Evolutionary conservation across 2,329 filamentous ascomycete species (phyloP), one percentile per base, ranked within the genome.

Genomic region (Dactylellina leptospora): DNA sequence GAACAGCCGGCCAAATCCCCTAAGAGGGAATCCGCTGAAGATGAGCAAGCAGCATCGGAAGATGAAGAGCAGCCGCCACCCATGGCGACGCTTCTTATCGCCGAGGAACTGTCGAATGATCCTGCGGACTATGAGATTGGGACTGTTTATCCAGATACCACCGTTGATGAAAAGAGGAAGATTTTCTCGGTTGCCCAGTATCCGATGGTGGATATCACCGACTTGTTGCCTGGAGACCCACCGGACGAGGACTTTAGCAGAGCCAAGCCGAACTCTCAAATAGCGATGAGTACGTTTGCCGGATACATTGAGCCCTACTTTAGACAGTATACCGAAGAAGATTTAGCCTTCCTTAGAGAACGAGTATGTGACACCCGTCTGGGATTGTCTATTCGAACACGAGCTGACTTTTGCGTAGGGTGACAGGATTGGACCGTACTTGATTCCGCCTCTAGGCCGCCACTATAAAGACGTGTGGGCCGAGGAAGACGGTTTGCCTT

Each of bases 181-280:
- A 93, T 97, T 56, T 96, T 91, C 79, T 92, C 91, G 5, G 95
- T 99, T 13, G 88, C 90, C 3, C 84, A 86, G 11, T 99, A 95
- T 78, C 95, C 95, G 0, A 85, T 85, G 56, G 89, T 86, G 74
- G 91, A 97, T 77, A 84, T 99, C 6, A 85, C 88, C 66, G 89
- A 97, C 78, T 83, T 95, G 75, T 96, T 96, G 74, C 90, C 93
- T 9, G 95, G 95, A 50, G 88, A 90, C 38, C 90, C 93, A 0
- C 93, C 95, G 0, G 93, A 97, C 80, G 92, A 91, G 79, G 95
- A 99, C 81, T 97, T 97, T 78, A 97, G 91, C 78, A 96, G 87
- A 78, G 90, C 92, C 30, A 99, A 97, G 79, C 92, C 93, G 3
- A 88, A 89, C 18, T 96, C 93, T 77, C 95, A 99, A 82, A 95